Evolutionary conservation across 2,329 filamentous ascomycete species (phyloP), one percentile per base, ranked within the genome.

Genomic region (Claviceps sp.): DNA sequence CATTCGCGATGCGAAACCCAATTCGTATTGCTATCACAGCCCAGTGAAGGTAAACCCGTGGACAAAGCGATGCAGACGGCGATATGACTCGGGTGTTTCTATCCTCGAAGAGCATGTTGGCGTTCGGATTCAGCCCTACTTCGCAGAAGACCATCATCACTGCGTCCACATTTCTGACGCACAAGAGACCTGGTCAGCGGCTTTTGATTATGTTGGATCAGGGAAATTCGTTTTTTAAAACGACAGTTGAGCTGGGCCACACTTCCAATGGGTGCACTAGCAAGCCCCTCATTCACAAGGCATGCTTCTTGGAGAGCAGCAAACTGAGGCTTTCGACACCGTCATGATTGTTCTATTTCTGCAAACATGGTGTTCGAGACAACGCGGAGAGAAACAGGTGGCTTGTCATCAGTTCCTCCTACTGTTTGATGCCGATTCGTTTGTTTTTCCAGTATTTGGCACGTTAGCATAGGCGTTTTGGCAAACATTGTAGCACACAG

Each of bases 121-220:
- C 8, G 63, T 71, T 42, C 67, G 62, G 50, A 57, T 72, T 8
- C 57, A 66, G 11, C 62, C 68, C 2, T 72, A 72, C 54, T 72
- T 71, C 53, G 70, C 72, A 46, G 70, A 72, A 52, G 69, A 72
- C 50, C 70, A 71, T 56, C 70, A 72, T 46, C 67, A 63, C 2
- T 61, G 63, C 7, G 63, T 69, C 45, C 70, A 72, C 51, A 67
- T 63, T 3, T 60, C 61, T 6, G 67, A 70, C 20, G 54, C 65
- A 5, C 63, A 66, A 43, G 65, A 68, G 41, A 62, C 67, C 7
- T 70, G 67, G 67, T 65, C 65, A 5, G 60, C 65, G 8, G 66
- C 64, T n/a, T 62, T 68, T 55, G 51, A 58, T 40, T 56, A 62
- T 43, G 59, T 64, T 58, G 56, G 54, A 40, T 55, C 59, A 40